A percentile compares a stretch with the other conserved stretches of the same genome.
Conservation (phyloP, 164 flowering plant species). For the Annona squamosa region DNA sequence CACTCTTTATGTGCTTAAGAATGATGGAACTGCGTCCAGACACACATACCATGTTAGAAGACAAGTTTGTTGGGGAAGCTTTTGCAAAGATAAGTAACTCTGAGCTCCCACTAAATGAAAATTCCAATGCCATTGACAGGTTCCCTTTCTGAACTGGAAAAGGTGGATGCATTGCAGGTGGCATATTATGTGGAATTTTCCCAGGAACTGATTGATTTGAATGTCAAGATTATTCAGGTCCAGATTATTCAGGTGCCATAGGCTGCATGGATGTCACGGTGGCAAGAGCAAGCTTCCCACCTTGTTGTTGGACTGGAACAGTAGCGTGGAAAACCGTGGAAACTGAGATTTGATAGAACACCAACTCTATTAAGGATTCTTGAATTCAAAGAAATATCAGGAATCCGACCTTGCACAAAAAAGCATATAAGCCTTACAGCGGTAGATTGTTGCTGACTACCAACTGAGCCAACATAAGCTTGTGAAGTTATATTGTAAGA, state of each 20-base stretch:
- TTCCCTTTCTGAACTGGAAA: conserved; percentile 14
- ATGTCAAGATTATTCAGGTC: conserved; percentile 6
- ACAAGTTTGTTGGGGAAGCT: conserved; percentile 10
- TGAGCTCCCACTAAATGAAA: conserved; percentile 20
- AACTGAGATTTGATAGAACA: not conserved
- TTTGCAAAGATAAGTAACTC: conserved; percentile 8
- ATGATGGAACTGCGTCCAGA: not conserved
- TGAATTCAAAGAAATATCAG: not conserved
- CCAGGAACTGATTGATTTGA: conserved; percentile 20
- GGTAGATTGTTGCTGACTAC: conserved; percentile 14
- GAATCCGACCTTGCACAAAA: not conserved
- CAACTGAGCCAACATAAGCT: conserved; percentile 17
- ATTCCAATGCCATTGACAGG: conserved; percentile 15
- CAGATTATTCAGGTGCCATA: conserved; percentile 18
- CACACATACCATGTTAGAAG: conserved; percentile 20
- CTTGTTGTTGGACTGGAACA: conserved; percentile 14
- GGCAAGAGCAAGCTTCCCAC: conserved; percentile 14
- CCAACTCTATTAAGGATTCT: not conserved
- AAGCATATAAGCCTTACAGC: conserved; percentile 18
- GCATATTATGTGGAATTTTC: conserved; percentile 13
- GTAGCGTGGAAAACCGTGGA: conserved; percentile 18
- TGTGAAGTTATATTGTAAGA: conserved; percentile 25
- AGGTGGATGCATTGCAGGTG: conserved; percentile 21
- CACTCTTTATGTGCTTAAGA: not conserved
- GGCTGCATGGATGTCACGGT: conserved; percentile 21